A percentile compares a stretch with the other conserved stretches of the same genome.
Evolutionary conservation across 495 filamentous ascomycete species (phyloP).

Genomic region (Xylaria scruposa): DNA sequence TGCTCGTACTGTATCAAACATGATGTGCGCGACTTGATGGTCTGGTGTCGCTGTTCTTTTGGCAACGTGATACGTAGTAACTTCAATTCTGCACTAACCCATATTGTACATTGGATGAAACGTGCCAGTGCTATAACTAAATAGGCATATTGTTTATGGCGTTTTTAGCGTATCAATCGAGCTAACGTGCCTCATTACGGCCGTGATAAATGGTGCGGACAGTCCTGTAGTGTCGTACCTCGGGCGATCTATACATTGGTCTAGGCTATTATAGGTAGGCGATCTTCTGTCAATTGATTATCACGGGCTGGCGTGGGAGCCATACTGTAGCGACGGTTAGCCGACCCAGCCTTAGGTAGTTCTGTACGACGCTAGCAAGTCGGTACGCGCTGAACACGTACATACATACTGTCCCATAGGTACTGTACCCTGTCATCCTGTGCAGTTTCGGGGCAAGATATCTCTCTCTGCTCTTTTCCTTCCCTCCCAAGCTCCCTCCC

Average conservation of each 20-base stretch:
- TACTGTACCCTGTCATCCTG: slow-evolving; percentile 11
- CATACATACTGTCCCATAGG: background rate
- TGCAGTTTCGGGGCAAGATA: slow-evolving; percentile 6
- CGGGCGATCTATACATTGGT: background rate
- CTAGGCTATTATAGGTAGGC: slow-evolving; percentile 20
- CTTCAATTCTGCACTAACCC: background rate
- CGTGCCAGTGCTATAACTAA: slow-evolving; percentile 1
- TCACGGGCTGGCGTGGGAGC: slow-evolving; percentile 2
- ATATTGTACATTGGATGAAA: slow-evolving; percentile 4
- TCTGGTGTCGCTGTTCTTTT: background rate
- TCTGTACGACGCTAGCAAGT: slow-evolving; percentile 10
- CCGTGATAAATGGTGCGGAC: background rate
- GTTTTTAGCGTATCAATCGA: background rate
- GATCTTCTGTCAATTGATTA: slow-evolving; percentile 4
- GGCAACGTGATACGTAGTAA: slow-evolving; percentile 1
- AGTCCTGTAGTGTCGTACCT: background rate
- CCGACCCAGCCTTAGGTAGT: background rate
- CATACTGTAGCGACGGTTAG: background rate
- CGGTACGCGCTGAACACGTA: slow-evolving; percentile 15
- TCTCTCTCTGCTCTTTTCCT: slow-evolving; percentile 16
- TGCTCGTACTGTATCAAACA: background rate
- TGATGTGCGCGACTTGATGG: slow-evolving; percentile 1
- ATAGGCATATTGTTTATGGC: slow-evolving; percentile 7
- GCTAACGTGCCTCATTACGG: background rate
- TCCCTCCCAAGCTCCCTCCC: slow-evolving; percentile 2